phyloP scores from a whole-genome alignment of 495 filamentous ascomycete species.

The Podospora appendiculata region DNA sequence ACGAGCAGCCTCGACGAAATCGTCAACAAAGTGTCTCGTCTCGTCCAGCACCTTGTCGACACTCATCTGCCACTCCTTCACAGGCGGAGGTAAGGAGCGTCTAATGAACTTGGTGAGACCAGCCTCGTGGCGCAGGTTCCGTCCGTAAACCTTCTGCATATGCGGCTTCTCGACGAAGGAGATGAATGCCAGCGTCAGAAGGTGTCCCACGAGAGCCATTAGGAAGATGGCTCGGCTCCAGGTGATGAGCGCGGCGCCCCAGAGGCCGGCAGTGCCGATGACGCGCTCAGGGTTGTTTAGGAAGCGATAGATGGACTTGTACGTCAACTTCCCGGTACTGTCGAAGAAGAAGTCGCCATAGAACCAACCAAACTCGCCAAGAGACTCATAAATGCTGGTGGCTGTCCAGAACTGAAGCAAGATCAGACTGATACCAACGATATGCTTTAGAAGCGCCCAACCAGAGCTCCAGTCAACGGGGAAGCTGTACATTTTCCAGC shows the following conservation, averaged over 20 bases:
- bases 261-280: constrained; percentile 88
- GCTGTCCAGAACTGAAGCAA: constrained; percentile 90
- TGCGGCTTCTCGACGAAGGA: constrained; percentile 92
- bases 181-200: constrained; percentile 79
- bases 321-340: constrained; percentile 76
- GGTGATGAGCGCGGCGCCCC: constrained; percentile 90
- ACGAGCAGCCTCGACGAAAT: constrained; percentile 79
- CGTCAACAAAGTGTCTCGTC: constrained; percentile 80
- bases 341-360: constrained; percentile 98
- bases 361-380: constrained; percentile 99
- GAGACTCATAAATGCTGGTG: constrained; percentile 87
- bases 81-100: constrained; percentile 76
- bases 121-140: constrained; percentile 73
- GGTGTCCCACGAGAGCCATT: constrained; percentile 76
- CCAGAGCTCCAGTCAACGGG: constrained; percentile 81
- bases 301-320: constrained; percentile 95
- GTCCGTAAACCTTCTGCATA: constrained; percentile 96
- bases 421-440: constrained; percentile 72
- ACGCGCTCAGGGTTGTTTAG: constrained; percentile 96
- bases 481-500: constrained; percentile 91
- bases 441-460: constrained; percentile 75
- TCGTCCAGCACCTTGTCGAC: constrained; percentile 83
- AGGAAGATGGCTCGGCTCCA: constrained; percentile 76
- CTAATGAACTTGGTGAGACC: constrained; percentile 87
- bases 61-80: constrained; percentile 63